Percentiles rank a stretch among this genome's conserved stretches.
These are phyloP conservation scores for Reticulascus tulasneorum DNA, from an alignment of 2,329 filamentous ascomycete genomes.

Conservation along the genomic window DNA sequence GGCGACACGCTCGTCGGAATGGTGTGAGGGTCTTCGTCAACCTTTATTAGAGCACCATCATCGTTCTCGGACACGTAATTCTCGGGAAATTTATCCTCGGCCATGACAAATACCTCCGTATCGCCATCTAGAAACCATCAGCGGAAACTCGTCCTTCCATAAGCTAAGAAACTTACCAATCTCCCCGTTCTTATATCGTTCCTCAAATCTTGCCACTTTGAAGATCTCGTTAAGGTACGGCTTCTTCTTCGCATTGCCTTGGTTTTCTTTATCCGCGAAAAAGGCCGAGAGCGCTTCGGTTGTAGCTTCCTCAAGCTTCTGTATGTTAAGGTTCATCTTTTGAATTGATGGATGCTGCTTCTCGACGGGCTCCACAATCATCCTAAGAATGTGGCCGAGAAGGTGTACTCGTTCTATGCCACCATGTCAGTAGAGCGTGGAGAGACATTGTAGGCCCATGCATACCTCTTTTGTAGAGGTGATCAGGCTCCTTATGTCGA, in stretches of 20 bases:
- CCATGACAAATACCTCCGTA: slow-evolving; percentile 46
- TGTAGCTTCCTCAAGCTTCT: slow-evolving; percentile 55
- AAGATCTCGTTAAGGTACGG: slow-evolving; percentile 58
- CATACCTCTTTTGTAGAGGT: slow-evolving; percentile 64
- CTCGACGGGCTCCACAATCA: slow-evolving; percentile 48
- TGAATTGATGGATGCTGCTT: slow-evolving; percentile 49
- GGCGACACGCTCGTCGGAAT: slow-evolving; percentile 32
- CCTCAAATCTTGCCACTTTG: slow-evolving; percentile 53
- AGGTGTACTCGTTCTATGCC: slow-evolving; percentile 53
- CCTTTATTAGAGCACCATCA: slow-evolving; percentile 33
- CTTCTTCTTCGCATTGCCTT: slow-evolving; percentile 51
- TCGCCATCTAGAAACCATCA: slow-evolving; percentile 35
- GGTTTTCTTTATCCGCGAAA: slow-evolving; percentile 52
- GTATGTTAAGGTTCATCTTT: slow-evolving; percentile 49
- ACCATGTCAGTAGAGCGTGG: slow-evolving; percentile 7
- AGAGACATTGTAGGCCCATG: neutral
- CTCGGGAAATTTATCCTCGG: slow-evolving; percentile 47
- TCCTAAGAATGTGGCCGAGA: slow-evolving; percentile 55
- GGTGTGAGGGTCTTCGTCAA: slow-evolving; percentile 38
- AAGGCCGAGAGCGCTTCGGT: slow-evolving; percentile 55
- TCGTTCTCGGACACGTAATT: slow-evolving; percentile 46
- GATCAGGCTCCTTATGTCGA: slow-evolving; percentile 69
- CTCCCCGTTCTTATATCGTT: slow-evolving; percentile 51
- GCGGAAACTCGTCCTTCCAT: neutral
- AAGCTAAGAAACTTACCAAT: slow-evolving; percentile 42